A percentile compares a stretch with the other conserved stretches of the same genome.
Evolutionary conservation across 2,329 filamentous ascomycete species (phyloP).

Genomic region (Talaromyces sp.): DNA sequence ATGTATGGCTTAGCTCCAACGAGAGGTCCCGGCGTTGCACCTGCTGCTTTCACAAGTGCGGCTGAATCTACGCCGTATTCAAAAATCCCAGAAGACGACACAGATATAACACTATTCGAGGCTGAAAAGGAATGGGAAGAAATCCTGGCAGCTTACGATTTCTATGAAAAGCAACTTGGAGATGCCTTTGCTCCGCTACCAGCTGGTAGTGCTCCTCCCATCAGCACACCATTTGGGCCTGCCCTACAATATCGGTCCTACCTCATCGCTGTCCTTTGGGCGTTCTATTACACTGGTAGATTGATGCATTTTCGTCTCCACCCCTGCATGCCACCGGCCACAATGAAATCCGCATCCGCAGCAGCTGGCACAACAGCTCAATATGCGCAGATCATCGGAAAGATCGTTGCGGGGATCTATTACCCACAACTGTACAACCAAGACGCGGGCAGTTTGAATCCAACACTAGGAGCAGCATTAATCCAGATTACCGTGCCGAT

Average conservation of each 20-base stretch:
- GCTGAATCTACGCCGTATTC: slow-evolving; percentile 25
- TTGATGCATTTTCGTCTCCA: slow-evolving; percentile 80
- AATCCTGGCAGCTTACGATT: slow-evolving; percentile 38
- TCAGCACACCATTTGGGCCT: slow-evolving; percentile 72
- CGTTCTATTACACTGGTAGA: slow-evolving; percentile 77
- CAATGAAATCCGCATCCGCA: slow-evolving; percentile 79
- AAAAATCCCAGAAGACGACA: slow-evolving; percentile 50
- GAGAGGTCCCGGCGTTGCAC: slow-evolving; percentile 38
- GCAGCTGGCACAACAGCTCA: slow-evolving; percentile 66
- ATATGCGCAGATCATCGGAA: slow-evolving; percentile 71
- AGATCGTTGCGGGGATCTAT: slow-evolving; percentile 69
- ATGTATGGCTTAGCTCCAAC: slow-evolving; percentile 49
- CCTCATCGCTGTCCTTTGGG: slow-evolving; percentile 82
- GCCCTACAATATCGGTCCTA: slow-evolving; percentile 79
- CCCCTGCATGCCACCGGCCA: slow-evolving; percentile 84
- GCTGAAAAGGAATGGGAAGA: slow-evolving; percentile 72
- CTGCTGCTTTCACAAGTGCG: slow-evolving; percentile 47
- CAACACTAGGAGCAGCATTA: slow-evolving; percentile 72
- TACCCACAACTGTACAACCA: slow-evolving; percentile 37
- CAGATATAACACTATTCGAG: slow-evolving; percentile 61
- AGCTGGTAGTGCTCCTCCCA: slow-evolving; percentile 59
- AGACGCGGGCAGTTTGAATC: slow-evolving; percentile 58
- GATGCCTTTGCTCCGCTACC: slow-evolving; percentile 72
- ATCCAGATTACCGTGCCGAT: slow-evolving; percentile 78
- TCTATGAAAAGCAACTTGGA: slow-evolving; percentile 57